Evolutionary conservation across 139 green algal genomes (phyloP).

Genomic region (Chlorella sorokiniana): DNA sequence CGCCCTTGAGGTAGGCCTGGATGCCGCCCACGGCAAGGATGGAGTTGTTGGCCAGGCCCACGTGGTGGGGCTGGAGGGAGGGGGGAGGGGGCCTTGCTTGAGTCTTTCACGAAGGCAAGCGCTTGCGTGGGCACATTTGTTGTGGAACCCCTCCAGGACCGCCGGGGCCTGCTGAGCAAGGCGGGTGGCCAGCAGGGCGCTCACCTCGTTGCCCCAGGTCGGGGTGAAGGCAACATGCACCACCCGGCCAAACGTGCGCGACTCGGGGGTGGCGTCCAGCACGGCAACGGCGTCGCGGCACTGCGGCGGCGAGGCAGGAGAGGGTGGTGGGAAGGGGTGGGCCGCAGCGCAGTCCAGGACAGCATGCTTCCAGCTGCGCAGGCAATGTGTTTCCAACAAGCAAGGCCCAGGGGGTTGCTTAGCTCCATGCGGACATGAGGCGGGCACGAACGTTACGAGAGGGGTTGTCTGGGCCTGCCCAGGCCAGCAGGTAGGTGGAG

Average conservation of each 20-base stretch:
- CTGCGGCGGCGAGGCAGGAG: neutral
- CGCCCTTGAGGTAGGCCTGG: neutral
- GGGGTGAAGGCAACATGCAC: neutral
- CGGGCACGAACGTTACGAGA: neutral
- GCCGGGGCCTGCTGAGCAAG: neutral
- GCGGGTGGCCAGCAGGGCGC: neutral
- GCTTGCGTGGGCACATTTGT: neutral
- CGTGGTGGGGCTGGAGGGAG: neutral
- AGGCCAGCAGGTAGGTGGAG: neutral
- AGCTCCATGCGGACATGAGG: no score
- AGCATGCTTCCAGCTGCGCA: no score
- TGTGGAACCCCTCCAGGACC: neutral
- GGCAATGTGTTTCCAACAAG: no score
- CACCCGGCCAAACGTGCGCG: neutral
- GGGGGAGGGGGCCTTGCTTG: neutral
- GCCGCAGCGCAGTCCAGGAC: no score
- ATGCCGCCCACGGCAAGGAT: conserved; percentile 4
- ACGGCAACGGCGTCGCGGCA: conserved; percentile 7
- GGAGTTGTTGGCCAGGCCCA: conserved; percentile 9
- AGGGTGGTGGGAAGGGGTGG: neutral
- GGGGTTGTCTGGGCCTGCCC: neutral
- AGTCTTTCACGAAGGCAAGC: neutral
- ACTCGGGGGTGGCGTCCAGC: conserved; percentile 1
- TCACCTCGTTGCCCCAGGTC: conserved; percentile 10
- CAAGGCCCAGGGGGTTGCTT: neutral